Conservation (phyloP, 2,329 filamentous ascomycete genomes). For the Alternaria sp. region DNA sequence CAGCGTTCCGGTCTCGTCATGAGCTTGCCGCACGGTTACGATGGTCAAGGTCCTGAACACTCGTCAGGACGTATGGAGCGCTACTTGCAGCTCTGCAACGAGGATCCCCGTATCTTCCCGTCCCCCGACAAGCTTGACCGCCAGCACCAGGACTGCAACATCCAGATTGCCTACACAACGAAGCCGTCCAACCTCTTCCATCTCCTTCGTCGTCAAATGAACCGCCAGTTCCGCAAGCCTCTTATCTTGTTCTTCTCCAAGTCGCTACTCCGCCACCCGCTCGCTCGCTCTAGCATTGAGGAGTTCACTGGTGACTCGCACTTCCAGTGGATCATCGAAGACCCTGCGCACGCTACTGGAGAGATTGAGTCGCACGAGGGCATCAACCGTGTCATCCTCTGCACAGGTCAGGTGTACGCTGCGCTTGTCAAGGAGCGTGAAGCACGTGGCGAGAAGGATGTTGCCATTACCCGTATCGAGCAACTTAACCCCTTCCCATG, state of each 20-base stretch:
- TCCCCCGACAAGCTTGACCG: slow-evolving; percentile 87
- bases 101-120: slow-evolving; percentile 94
- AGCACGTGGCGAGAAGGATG: slow-evolving; percentile 84
- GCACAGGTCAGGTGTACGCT: slow-evolving; percentile 92
- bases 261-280: slow-evolving; percentile 89
- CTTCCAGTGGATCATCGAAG: slow-evolving; percentile 96
- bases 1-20: slow-evolving; percentile 96
- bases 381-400: slow-evolving; percentile 93
- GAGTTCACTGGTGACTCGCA: slow-evolving; percentile 91
- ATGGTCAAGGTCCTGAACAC: slow-evolving; percentile 97
- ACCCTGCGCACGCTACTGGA: slow-evolving; percentile 80
- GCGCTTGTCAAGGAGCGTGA: slow-evolving; percentile 90
- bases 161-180: slow-evolving; percentile 99
- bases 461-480: slow-evolving; percentile 94
- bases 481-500: slow-evolving; percentile 99
- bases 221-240: slow-evolving; percentile 98
- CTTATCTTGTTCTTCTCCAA: slow-evolving; percentile 99
- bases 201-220: slow-evolving; percentile 94
- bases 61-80: slow-evolving; percentile 97
- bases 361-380: slow-evolving; percentile 80
- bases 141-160: slow-evolving; percentile 99
- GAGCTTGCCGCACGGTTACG: slow-evolving; percentile 96
- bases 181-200: slow-evolving; percentile 96
- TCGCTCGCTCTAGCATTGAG: slow-evolving; percentile 87
- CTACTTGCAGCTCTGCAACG: slow-evolving; percentile 96